These are phyloP conservation scores for Fusarium palustre DNA, from an alignment of 2,329 filamentous ascomycete species.

Conservation along the genomic window DNA sequence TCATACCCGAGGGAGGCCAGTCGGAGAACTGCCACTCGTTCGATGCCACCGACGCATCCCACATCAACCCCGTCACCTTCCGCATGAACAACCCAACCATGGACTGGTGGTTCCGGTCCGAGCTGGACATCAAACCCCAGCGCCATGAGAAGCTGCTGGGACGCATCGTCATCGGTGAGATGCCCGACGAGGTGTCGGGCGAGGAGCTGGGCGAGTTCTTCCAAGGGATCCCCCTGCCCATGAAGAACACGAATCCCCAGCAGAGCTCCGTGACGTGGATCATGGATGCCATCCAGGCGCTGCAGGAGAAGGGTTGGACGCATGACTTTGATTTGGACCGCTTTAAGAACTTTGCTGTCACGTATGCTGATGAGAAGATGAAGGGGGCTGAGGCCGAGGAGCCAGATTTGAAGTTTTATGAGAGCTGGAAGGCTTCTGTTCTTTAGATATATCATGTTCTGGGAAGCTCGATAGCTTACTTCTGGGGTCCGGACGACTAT, in stretches of 20 bases:
- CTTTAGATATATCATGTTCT: background rate
- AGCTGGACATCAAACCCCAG: slow-evolving; percentile 31
- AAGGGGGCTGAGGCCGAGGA: slow-evolving; percentile 22
- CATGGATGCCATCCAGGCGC: slow-evolving; percentile 41
- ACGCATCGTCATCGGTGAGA: slow-evolving; percentile 45
- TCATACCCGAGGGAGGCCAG: slow-evolving; percentile 39
- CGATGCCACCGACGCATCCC: slow-evolving; percentile 49
- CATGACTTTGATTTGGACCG: slow-evolving; percentile 40
- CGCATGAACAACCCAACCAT: slow-evolving; percentile 50
- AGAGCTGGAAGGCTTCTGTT: background rate
- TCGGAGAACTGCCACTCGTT: slow-evolving; percentile 32
- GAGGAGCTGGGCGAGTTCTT: slow-evolving; percentile 44
- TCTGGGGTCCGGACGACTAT: background rate
- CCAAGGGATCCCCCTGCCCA: slow-evolving; percentile 42
- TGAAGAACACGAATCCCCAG: slow-evolving; percentile 50
- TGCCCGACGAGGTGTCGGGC: slow-evolving; percentile 32
- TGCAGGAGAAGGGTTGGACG: slow-evolving; percentile 47
- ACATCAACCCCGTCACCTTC: slow-evolving; percentile 49
- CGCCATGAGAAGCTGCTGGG: slow-evolving; percentile 46
- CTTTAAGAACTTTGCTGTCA: slow-evolving; percentile 47
- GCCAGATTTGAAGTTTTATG: slow-evolving; percentile 19
- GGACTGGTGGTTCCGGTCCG: slow-evolving; percentile 48
- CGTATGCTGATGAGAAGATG: slow-evolving; percentile 49
- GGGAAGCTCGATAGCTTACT: background rate
- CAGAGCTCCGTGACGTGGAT: slow-evolving; percentile 53